A percentile compares a stretch with the other conserved stretches of the same genome.
Conservation (phyloP, 108 stramenopile genomes). For the Seminavis robusta region DNA sequence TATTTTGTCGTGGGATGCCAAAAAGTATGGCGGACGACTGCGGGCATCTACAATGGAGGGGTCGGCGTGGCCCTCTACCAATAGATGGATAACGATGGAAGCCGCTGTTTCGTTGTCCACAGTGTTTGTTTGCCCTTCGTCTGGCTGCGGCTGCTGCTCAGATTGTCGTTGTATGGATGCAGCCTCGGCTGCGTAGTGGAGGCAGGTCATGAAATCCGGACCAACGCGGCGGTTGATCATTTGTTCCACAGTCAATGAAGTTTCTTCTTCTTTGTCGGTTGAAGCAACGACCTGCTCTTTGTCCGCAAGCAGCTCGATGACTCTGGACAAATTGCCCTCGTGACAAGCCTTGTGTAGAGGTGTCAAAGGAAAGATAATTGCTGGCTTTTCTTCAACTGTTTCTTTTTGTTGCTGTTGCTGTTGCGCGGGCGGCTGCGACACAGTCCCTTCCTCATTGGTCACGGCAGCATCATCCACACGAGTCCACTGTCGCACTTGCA, state of each 20-base stretch:
- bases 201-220: slow-evolving; percentile 46
- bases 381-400: slow-evolving; percentile 5
- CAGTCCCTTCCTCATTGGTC: not conserved
- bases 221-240: slow-evolving; percentile 34
- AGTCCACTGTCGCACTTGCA: slow-evolving; percentile 35
- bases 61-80: slow-evolving; percentile 70
- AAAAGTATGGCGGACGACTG: slow-evolving; percentile 64
- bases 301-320: slow-evolving; percentile 37
- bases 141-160: no score
- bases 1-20: slow-evolving; percentile 57
- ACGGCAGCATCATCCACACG: no score
- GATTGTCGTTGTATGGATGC: no score
- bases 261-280: slow-evolving; percentile 4
- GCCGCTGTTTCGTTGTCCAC: no score
- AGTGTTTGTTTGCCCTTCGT: no score
- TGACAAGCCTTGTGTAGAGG: slow-evolving; percentile 55
- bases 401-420: not conserved
- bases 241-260: not conserved
- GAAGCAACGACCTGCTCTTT: slow-evolving; percentile 9
- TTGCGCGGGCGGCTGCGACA: not conserved
- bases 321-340: slow-evolving; percentile 47
- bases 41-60: slow-evolving; percentile 62
- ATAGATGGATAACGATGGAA: slow-evolving; percentile 40
- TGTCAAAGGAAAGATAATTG: slow-evolving; percentile 34
- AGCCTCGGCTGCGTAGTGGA: slow-evolving; percentile 61